A percentile compares a stretch with the other conserved stretches of the same genome.
Conservation (phyloP, 768 basidiomycete species). For the Tulasnella sp. region DNA sequence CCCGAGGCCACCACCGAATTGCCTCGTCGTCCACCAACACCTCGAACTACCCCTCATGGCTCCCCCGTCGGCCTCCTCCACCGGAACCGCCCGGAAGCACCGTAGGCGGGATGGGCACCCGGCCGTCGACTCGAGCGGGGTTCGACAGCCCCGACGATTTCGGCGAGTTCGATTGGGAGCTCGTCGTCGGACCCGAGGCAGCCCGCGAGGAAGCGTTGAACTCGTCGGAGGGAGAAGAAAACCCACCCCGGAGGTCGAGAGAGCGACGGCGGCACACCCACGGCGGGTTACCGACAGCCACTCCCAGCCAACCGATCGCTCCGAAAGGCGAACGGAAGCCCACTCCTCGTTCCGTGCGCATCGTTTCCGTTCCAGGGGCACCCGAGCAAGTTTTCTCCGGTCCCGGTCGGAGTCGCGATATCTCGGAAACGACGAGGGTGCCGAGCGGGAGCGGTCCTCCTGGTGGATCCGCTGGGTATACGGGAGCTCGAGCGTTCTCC, state of each 20-base stretch:
- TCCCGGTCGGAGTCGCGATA: neutral
- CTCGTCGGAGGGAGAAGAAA: neutral
- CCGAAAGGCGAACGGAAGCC: conserved; percentile 50
- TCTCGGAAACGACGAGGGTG: conserved; percentile 29
- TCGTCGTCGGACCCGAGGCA: neutral
- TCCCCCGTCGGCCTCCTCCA: conserved; percentile 64
- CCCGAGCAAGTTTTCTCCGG: conserved; percentile 30
- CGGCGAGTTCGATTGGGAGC: conserved; percentile 6
- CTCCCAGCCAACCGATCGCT: conserved; percentile 25
- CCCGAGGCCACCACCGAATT: conserved; percentile 1
- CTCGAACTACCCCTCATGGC: conserved; percentile 65
- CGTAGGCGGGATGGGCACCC: neutral
- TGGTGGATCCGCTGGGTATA: neutral
- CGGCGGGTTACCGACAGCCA: neutral
- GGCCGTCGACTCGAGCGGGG: conserved; percentile 11
- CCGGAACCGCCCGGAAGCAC: conserved; percentile 60
- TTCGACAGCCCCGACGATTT: conserved; percentile 8
- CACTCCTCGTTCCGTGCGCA: conserved; percentile 70
- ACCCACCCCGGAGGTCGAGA: neutral
- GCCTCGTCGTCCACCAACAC: conserved; percentile 9
- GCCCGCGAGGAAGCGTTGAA: neutral
- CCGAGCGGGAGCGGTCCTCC: conserved; percentile 7
- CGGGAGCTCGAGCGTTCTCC: neutral
- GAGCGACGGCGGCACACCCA: neutral
- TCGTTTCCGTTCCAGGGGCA: conserved; percentile 55